Percentiles rank a stretch among this genome's conserved stretches.
Conservation (phyloP, 371 early-diverging fungal species). For the Haplosporangium sp. region DNA sequence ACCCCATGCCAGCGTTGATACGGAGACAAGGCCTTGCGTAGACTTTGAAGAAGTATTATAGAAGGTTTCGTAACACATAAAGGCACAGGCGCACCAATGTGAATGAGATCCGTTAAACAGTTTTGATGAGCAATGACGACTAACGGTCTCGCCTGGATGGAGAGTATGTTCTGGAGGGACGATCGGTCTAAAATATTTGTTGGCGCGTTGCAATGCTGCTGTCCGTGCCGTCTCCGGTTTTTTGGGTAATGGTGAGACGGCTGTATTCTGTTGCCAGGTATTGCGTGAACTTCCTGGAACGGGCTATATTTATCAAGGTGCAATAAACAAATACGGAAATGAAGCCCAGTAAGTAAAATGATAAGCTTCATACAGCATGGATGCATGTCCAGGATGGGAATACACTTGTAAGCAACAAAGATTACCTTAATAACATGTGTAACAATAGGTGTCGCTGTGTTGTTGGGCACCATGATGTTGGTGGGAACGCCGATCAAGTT, state of each 20-base stretch:
- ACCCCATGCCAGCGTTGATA: constrained; percentile 45
- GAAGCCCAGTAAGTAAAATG: too few species aligned
- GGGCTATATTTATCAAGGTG: too few species aligned
- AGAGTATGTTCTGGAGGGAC: background rate
- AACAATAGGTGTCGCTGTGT: background rate
- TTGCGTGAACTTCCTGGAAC: too few species aligned
- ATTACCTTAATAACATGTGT: constrained; percentile 8
- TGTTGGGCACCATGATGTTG: constrained; percentile 1
- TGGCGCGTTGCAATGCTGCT: constrained; percentile 1
- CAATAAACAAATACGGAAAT: too few species aligned
- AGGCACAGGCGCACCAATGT: constrained; percentile 26
- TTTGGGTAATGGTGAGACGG: too few species aligned
- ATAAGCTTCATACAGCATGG: too few species aligned
- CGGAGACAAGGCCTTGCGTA: constrained; percentile 9
- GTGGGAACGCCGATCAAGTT: constrained; percentile 36
- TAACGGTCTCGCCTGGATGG: constrained; percentile 11
- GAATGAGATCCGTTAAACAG: background rate
- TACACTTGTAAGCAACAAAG: background rate
- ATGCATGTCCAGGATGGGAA: too few species aligned
- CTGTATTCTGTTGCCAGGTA: too few species aligned
- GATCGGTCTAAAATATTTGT: background rate
- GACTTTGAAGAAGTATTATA: constrained; percentile 30
- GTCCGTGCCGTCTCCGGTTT: background rate
- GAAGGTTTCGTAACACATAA: constrained; percentile 36
- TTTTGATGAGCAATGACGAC: background rate